Evolutionary conservation across 2,329 filamentous ascomycete genomes (phyloP).

Genomic region (Pseudogymnoascus sp.): DNA sequence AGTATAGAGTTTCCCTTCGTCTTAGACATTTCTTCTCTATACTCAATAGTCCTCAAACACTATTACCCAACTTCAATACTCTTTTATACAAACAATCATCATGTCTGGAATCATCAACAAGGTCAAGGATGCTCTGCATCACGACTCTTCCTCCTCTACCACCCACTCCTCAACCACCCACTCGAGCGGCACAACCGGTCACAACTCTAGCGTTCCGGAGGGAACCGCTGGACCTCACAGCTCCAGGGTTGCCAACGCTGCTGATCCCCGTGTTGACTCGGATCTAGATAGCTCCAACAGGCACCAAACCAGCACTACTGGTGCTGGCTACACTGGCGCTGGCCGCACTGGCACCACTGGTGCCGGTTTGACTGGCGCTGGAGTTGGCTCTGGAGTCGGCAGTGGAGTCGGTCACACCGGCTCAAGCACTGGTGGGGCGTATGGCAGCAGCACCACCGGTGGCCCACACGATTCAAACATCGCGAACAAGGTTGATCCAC

Average conservation of each 20-base stretch:
- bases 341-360: conserved; percentile 12
- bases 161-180: conserved; percentile 13
- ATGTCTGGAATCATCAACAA: conserved; percentile 43
- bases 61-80: conserved; percentile 7
- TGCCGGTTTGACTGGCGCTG: conserved; percentile 6
- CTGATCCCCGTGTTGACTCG: conserved; percentile 31
- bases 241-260: conserved; percentile 32
- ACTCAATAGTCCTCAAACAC: conserved; percentile 1
- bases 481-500: conserved; percentile 46
- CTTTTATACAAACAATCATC: conserved; percentile 18
- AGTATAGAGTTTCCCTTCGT: background rate
- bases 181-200: conserved; percentile 18
- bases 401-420: conserved; percentile 13
- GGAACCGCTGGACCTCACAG: conserved; percentile 29
- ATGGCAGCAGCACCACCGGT: conserved; percentile 31
- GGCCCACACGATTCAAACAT: conserved; percentile 43
- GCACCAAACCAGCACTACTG: background rate
- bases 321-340: background rate
- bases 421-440: conserved; percentile 11
- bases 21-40: background rate
- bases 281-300: conserved; percentile 1
- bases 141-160: conserved; percentile 18
- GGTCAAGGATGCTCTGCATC: conserved; percentile 38
- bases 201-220: conserved; percentile 20
- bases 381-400: conserved; percentile 45